Base-by-base conservation (phyloP, 495 filamentous ascomycete species). In the Penicillium steckii region DNA sequence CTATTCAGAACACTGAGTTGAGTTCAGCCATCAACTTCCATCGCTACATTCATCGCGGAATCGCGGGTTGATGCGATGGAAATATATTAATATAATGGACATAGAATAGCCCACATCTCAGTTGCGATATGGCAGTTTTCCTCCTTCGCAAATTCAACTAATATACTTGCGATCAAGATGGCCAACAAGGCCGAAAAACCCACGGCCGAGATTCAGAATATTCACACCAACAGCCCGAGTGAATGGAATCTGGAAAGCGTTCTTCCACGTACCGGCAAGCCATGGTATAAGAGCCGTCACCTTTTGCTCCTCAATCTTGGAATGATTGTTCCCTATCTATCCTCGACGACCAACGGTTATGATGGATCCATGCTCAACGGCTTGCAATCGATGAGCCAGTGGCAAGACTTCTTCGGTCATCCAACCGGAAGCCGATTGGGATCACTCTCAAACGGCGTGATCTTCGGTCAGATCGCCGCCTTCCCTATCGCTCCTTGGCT, bases 301-400 rank as follows among this genome's bases (percentile, higher is more conserved):
- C 33, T 56, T 12, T 13, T 56, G 8, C 47, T 50, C 17, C 53
- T 56, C 30, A 50, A 56, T 22, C 42, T 56, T 6, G 46, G 46
- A 7, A 56, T 56, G 53, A 56, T 56, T 6, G 33, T 50, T 35
- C 54, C 49, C 25, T 57, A 33, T 26, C 37, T 43, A 32, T 58
- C 51, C 7, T 58, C 46, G 27, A 59, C 52, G 5, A 50, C 56
- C 19, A 55, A 62, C 25, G 60, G 60, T 12, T 63, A 57, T 30
- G 60, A 63, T 38, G 60, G 57, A 3, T 65, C 57, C 15, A 66
- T 68, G 65, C 50, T 68, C n/a, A 68, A 68, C 46, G 62, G 65
- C 10, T 57, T 68, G 6, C 65, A 68, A 27, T 56, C 54, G 0
- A 50, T 66, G 37, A 41, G 42, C 5, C 50, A 53, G 26, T 68